phyloP scores from a whole-genome alignment of 78 protist genomes.

The Monosiga brevicollis region DNA sequence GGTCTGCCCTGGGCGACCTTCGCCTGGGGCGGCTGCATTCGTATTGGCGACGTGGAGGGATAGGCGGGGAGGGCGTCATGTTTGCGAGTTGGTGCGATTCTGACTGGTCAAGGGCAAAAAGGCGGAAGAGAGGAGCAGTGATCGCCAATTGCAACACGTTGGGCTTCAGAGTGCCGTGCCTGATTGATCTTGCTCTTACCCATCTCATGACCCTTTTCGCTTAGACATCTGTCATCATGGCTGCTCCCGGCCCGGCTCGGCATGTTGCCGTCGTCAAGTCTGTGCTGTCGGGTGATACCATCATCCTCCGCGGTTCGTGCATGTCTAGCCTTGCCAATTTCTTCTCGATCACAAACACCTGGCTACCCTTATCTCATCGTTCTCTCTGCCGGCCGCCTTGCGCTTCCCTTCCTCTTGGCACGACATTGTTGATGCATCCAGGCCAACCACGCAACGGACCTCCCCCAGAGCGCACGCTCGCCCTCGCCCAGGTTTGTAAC shows the following conservation, averaged over 20 bases:
- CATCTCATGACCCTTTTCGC: not conserved
- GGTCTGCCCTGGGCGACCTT: too few relatives aligned
- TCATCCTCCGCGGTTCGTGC: slow-evolving; percentile 26
- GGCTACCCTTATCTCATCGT: too few relatives aligned
- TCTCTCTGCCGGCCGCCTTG: slow-evolving; percentile 10
- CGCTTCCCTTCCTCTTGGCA: slow-evolving; percentile 7
- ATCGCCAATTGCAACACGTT: too few relatives aligned
- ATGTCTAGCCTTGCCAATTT: slow-evolving; percentile 16
- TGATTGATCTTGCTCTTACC: not conserved
- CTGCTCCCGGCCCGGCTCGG: too few relatives aligned
- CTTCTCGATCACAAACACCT: too few relatives aligned
- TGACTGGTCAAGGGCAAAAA: not conserved
- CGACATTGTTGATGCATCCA: not conserved
- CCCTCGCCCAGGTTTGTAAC: not conserved
- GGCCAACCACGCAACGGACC: not conserved
- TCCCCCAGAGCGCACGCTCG: not conserved
- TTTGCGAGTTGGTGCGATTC: too few relatives aligned
- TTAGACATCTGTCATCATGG: not conserved
- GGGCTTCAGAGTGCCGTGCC: too few relatives aligned
- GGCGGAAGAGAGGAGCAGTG: not conserved
- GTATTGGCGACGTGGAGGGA: too few relatives aligned
- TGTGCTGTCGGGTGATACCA: slow-evolving; percentile 28
- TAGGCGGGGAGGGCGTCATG: too few relatives aligned
- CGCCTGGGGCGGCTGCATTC: too few relatives aligned
- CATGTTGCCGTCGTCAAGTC: slow-evolving; percentile 21